A percentile compares a stretch with the other conserved stretches of the same genome.
These are phyloP conservation scores for Prunella vulgaris DNA, from an alignment of 257 asterid species.

Conservation along the genomic window DNA sequence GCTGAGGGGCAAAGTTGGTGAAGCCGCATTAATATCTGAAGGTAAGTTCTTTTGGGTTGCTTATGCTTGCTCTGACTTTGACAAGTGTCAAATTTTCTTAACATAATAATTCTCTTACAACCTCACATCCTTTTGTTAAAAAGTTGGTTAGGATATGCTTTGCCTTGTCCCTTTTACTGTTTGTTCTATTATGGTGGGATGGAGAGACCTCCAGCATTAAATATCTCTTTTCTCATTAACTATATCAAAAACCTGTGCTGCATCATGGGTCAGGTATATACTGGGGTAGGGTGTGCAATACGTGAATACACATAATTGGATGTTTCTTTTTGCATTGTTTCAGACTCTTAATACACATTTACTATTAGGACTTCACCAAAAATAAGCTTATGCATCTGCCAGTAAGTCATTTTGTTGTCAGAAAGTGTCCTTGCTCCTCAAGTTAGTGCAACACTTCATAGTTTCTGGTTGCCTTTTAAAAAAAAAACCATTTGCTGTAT, in stretches of 20 bases:
- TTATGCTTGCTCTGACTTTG: constrained; percentile 14
- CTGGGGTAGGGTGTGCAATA: neutral
- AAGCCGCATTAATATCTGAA: constrained; percentile 61
- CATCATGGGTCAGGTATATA: constrained; percentile 2
- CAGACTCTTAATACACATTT: neutral
- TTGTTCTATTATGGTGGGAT: constrained; percentile 1
- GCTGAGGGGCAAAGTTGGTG: constrained; percentile 79
- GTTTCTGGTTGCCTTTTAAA: neutral
- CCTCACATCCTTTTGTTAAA: neutral
- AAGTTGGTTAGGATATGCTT: neutral
- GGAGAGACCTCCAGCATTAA: constrained; percentile 2
- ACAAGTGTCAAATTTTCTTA: neutral
- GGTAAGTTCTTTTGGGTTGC: constrained; percentile 43
- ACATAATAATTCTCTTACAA: neutral
- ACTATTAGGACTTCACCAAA: neutral
- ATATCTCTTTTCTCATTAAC: neutral
- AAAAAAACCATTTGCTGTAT: neutral
- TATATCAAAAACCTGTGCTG: neutral
- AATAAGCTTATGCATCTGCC: neutral
- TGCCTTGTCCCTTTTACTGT: neutral
- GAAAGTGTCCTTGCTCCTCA: neutral
- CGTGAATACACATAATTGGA: neutral
- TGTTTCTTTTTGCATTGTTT: neutral
- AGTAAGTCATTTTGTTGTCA: neutral
- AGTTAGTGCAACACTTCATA: neutral